Evolutionary conservation across 2,329 filamentous ascomycete species (phyloP), one percentile per base, ranked within the genome.

Genomic region (Dothideomycetes sp.): DNA sequence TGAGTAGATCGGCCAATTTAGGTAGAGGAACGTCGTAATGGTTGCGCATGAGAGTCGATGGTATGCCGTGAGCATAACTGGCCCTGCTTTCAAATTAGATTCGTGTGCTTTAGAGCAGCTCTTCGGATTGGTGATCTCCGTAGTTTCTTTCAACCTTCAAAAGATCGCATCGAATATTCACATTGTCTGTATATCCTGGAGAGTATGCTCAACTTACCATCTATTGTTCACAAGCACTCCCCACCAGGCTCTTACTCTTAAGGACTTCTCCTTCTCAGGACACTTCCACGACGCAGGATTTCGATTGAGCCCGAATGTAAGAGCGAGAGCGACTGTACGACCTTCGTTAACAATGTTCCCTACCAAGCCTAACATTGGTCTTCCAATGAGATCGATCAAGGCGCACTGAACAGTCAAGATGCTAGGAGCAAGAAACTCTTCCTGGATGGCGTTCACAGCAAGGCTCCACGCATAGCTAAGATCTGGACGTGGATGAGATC

Each of bases 171-270:
- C n/a, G n/a, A n/a, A n/a, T n/a, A n/a, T n/a, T n/a, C n/a, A n/a
- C n/a, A n/a, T n/a, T n/a, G n/a, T n/a, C n/a, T n/a, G n/a, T n/a
- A n/a, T n/a, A n/a, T n/a, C n/a, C n/a, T n/a, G n/a, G n/a, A n/a
- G n/a, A n/a, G n/a, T n/a, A n/a, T n/a, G n/a, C n/a, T n/a, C n/a
- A n/a, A n/a, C n/a, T n/a, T 22, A 66, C 64, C 72, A 76, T 31
- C 69, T 64, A 52, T 75, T 72, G 41, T 72, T 70, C 30, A 75
- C 69, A 3, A 75, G 58, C 2, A 74, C 67, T 4, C 66, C 70
- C 72, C 72, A 75, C 69, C 72, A 75, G 3, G 72, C 52, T 3
- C 69, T 65, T 19, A 70, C 67, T 5, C 72, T 62, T 12, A 70
- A 55, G 7, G 64, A 60, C 46, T 72, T 74, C 45, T 75, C 72